Evolutionary conservation across 768 basidiomycete genomes (phyloP).

Genomic region (Mycena metata): DNA sequence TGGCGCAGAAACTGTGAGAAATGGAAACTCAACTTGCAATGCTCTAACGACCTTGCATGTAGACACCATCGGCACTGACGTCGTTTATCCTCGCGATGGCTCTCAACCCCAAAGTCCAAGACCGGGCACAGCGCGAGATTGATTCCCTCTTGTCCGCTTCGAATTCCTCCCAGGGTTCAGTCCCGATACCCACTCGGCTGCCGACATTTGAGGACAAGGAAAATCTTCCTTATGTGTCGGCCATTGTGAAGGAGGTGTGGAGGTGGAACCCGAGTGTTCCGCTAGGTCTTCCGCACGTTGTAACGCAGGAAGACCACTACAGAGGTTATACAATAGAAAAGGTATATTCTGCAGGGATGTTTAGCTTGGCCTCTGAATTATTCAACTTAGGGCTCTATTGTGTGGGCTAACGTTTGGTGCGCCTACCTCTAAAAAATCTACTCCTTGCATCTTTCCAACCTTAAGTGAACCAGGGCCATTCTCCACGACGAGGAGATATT

Average conservation of each 20-base stretch:
- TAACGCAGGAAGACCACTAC: conserved; percentile 48
- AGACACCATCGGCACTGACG: conserved; percentile 49
- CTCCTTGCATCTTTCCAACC: conserved; percentile 41
- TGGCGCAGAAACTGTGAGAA: conserved; percentile 47
- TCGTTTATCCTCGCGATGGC: conserved; percentile 55
- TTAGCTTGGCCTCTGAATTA: neutral
- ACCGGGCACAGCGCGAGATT: conserved; percentile 16
- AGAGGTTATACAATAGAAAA: conserved; percentile 48
- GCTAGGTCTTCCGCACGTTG: conserved; percentile 43
- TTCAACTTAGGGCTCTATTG: conserved; percentile 17
- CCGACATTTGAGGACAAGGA: conserved; percentile 40
- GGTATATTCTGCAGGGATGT: conserved; percentile 36
- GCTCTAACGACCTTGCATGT: neutral
- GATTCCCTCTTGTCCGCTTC: conserved; percentile 11
- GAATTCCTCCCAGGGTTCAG: neutral
- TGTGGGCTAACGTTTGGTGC: conserved; percentile 29
- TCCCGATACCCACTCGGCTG: conserved; percentile 31
- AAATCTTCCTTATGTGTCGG: conserved; percentile 39
- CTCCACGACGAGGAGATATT: conserved; percentile 45
- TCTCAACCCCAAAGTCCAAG: conserved; percentile 38
- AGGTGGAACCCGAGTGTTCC: conserved; percentile 37
- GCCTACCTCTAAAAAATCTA: neutral
- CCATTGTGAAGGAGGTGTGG: conserved; percentile 42
- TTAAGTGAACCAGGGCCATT: conserved; percentile 48
- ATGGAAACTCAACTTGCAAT: too few species aligned